Evolutionary conservation across 2,329 filamentous ascomycete genomes (phyloP), one percentile per base, ranked within the genome.

Genomic region (Biscogniauxia marginata): DNA sequence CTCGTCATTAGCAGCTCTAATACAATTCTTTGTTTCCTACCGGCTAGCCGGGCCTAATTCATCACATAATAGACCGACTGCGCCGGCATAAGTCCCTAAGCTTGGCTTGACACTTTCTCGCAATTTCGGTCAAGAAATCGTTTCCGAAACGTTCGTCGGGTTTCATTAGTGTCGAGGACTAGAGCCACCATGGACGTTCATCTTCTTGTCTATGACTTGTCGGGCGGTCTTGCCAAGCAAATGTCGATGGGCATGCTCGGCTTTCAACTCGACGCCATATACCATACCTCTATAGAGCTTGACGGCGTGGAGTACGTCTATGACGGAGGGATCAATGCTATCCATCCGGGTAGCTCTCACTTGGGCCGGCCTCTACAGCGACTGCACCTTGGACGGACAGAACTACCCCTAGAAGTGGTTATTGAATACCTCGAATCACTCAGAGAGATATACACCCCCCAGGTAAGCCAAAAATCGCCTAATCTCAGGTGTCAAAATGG

Each of bases 261-360:
- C 16, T 81, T 84, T 62, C 77, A 82, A 52, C 90, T 97, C 50
- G 93, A 98, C 72, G 95, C 95, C 53, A 85, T 99, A 52, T 98
- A 98, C 65, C 95, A 99, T 72, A 98, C 95, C 0, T 91, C 93
- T 0, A 86, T 99, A 53, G 88, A 96, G 45, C 79, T 98, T 43
- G 84, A 86, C 52, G 87, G 87, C n/a, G 82, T 88, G 50, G 95
- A 99, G 74, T 97, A 96, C 72, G 84, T 93, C 66, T 98, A 93
- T 65, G 93, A 96, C 58, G 87, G 90, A 54, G 91, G 91, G 54
- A 88, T 98, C 52, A 90, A 96, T 66, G 86, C 87, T 53, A 91
- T 93, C 58, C 75, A 78, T 8, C 91, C 95, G 0, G 93, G 93
- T 0, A 82, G 84, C 9, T 97, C 92, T 1, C 93, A 98, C 70